Percentiles rank a stretch among this genome's conserved stretches.
phyloP scores from a whole-genome alignment of 345 rosid species.

The Citrus sinensis region DVS_A1.0 CM039161.1:2635001-2635500 shows the following conservation, averaged over 20 bases:
- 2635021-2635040: neutral
- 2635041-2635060: neutral
- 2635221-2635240: neutral
- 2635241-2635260: neutral
- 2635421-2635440: constrained; percentile 37
- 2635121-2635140: neutral
- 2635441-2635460: constrained; percentile 73
- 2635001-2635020: neutral
- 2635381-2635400: neutral
- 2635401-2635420: neutral
- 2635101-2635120: neutral
- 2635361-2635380: neutral
- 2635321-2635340: neutral
- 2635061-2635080: neutral
- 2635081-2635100: neutral
- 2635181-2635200: neutral
- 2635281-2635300: neutral
- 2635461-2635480: constrained; percentile 57
- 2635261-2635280: neutral
- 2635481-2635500: constrained; percentile 53
- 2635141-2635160: neutral
- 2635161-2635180: neutral
- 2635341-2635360: neutral
- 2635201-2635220: neutral
- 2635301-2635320: neutral